These are phyloP conservation scores for Boletus edulis DNA, from an alignment of 768 basidiomycete genomes.

Conservation along the genomic window DNA sequence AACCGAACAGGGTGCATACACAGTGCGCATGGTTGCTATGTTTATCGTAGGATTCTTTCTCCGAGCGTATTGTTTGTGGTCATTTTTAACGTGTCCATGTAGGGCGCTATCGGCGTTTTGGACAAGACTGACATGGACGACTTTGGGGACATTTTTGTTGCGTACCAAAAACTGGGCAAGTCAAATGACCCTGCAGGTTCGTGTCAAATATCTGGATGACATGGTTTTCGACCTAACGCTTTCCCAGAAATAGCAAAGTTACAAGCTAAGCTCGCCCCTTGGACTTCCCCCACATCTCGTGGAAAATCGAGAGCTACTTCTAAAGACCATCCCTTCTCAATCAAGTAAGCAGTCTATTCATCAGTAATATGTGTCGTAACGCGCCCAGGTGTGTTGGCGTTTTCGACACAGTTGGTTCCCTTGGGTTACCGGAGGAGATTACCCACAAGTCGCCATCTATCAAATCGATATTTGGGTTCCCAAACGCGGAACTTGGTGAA, in stretches of 20 bases:
- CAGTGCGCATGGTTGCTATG: conserved; percentile 69
- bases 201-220: not conserved
- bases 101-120: conserved; percentile 73
- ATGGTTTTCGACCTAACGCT: not conserved
- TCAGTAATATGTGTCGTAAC: conserved; percentile 1
- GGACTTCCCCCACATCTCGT: conserved; percentile 49
- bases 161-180: conserved; percentile 62
- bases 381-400: conserved; percentile 60
- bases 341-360: conserved; percentile 48
- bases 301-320: conserved; percentile 53
- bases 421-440: conserved; percentile 69
- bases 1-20: conserved; percentile 63
- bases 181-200: conserved; percentile 45
- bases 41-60: conserved; percentile 35
- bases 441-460: conserved; percentile 42
- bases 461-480: conserved; percentile 62
- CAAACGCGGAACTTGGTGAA: conserved; percentile 53
- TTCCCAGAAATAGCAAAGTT: conserved; percentile 37
- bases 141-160: conserved; percentile 61
- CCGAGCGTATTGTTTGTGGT: not conserved
- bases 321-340: conserved; percentile 47
- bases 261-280: conserved; percentile 47
- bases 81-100: not conserved
- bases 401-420: conserved; percentile 75
- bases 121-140: conserved; percentile 70